phyloP scores from a whole-genome alignment of 1,284 basidiomycete species.

The Puccinia coronata region DNA sequence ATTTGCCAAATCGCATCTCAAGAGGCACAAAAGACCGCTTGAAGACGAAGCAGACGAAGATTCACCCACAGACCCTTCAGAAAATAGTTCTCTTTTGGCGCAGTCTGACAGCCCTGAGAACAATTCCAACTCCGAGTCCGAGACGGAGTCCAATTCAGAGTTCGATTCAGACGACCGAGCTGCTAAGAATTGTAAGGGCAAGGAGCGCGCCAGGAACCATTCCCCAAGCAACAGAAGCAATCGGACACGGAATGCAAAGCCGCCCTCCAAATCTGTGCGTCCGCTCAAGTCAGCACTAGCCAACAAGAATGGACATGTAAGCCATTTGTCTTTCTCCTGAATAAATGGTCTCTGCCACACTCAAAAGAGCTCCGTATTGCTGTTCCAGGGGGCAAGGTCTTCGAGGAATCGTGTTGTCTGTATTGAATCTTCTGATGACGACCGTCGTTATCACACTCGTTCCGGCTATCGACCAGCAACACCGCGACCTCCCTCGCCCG shows the following conservation, averaged over 20 bases:
- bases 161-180: neutral
- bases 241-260: neutral
- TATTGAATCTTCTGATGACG: neutral
- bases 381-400: neutral
- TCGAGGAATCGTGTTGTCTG: neutral
- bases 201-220: neutral
- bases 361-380: neutral
- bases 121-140: neutral
- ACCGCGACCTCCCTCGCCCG: neutral
- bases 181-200: neutral
- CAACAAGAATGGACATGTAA: neutral
- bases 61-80: neutral
- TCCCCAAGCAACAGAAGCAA: neutral
- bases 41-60: neutral
- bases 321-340: neutral
- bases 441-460: neutral
- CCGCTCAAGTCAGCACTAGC: constrained; percentile 3
- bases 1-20: neutral
- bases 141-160: neutral
- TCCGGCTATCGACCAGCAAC: neutral
- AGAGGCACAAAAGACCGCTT: neutral
- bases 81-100: neutral
- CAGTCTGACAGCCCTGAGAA: neutral
- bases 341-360: neutral
- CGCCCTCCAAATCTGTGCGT: neutral